These are phyloP conservation scores for Fusarium humuli DNA, from an alignment of 2,329 filamentous ascomycete genomes.

Conservation along the genomic window DNA sequence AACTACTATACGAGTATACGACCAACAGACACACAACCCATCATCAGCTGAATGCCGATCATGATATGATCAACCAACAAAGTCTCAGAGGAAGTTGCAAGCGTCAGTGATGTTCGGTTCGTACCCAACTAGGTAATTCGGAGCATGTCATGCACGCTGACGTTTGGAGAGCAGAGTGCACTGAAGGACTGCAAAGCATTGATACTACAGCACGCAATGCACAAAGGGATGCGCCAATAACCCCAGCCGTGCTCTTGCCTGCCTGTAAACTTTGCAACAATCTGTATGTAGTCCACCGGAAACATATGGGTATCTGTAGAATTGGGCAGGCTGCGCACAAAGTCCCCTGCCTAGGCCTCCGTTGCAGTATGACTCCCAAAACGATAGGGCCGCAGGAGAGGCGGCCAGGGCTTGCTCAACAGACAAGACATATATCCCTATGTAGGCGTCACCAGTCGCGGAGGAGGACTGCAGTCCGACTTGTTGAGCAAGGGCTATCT, in stretches of 20 bases:
- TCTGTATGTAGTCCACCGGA: neutral
- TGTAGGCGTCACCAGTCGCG: slow-evolving; percentile 11
- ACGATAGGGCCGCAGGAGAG: slow-evolving; percentile 8
- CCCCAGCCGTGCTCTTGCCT: neutral
- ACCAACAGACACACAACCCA: slow-evolving; percentile 21
- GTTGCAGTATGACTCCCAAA: slow-evolving; percentile 14
- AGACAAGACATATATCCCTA: neutral
- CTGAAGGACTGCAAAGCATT: slow-evolving; percentile 13
- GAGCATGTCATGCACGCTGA: slow-evolving; percentile 27
- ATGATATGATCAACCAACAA: slow-evolving; percentile 22
- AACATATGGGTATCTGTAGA: neutral
- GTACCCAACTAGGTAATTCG: slow-evolving; percentile 3
- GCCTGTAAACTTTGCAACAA: neutral
- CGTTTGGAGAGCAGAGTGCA: slow-evolving; percentile 13
- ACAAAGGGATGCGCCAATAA: slow-evolving; percentile 3
- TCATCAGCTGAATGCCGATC: slow-evolving; percentile 25
- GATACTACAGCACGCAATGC: slow-evolving; percentile 1
- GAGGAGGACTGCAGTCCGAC: slow-evolving; percentile 11
- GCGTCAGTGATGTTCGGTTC: neutral
- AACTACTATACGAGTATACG: neutral
- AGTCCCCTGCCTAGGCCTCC: neutral
- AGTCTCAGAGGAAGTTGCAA: neutral
- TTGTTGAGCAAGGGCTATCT: neutral
- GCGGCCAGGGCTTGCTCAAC: slow-evolving; percentile 1
- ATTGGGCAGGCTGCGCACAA: slow-evolving; percentile 11